Evolutionary conservation across 2,329 filamentous ascomycete species (phyloP), one percentile per base, ranked within the genome.

Genomic region (Penicillium sp.): DNA sequence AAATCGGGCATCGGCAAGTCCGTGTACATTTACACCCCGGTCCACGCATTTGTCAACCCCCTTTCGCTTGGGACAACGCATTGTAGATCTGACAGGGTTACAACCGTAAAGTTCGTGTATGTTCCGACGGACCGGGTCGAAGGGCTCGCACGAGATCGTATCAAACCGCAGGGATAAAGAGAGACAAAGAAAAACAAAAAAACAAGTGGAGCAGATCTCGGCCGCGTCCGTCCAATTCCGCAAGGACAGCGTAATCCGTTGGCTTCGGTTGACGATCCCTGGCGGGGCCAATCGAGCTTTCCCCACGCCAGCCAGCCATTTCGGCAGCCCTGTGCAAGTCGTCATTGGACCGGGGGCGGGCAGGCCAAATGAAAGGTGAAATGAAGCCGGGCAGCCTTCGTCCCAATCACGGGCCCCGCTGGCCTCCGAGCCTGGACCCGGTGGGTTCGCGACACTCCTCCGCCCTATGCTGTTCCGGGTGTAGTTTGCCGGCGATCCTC

Each of bases 341-440:
- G 8, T 42, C 27, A 57, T 57, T 56, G 51, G 24, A 18, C 24
- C 46, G 18, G 30, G 44, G 20, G 24, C 33, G 33, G 5, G 9
- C 35, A 38, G 28, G 38, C 45, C 53, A 44, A 51, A 54, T 47
- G 36, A 51, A 14, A 54, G 27, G 51, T 40, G 39, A 60, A 58
- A 58, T 58, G 55, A 58, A 33, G 22, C 10, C 40, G 8, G 30
- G 33, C 40, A 18, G n/a, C 9, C 13, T n/a, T 31, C 30, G 43
- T 44, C 9, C 58, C 58, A 61, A 61, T 61, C 47, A 54, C 27
- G n/a, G 20, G 28, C n/a, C 7, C 25, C 27, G 51, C 48, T 28
- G 38, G 40, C 53, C 44, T 58, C 50, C 42, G 52, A 51, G 16
- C 46, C 10, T 28, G 28, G 28, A 11, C 28, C 28, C 16, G 47